Conservation (phyloP, 371 early-diverging fungal genomes). For the Haplosporangium sp. region DNA sequence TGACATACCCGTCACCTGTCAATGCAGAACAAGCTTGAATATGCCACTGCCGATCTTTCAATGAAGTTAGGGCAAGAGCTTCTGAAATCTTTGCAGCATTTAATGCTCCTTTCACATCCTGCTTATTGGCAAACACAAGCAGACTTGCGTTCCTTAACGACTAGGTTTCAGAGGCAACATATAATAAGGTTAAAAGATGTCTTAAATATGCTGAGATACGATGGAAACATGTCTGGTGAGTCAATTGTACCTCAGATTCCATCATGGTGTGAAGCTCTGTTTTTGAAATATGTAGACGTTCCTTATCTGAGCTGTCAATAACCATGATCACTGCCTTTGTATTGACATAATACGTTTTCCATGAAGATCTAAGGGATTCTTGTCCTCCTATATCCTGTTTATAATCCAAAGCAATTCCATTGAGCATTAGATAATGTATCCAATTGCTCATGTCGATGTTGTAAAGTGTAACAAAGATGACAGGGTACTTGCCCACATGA, state of each 20-base stretch:
- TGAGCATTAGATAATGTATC: neutral
- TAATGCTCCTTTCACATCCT: conserved; percentile 76
- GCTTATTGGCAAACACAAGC: conserved; percentile 81
- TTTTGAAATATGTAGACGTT: conserved; percentile 72
- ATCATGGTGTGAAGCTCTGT: conserved; percentile 80
- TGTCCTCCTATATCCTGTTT: conserved; percentile 81
- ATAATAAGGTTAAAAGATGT: neutral
- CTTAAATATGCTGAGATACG: neutral
- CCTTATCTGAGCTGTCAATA: conserved; percentile 78
- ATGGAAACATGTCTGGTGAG: neutral
- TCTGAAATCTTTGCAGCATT: conserved; percentile 78
- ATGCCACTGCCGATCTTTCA: conserved; percentile 82
- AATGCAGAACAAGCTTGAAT: conserved; percentile 84
- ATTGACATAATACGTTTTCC: conserved; percentile 80
- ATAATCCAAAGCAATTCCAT: neutral
- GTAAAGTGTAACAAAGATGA: neutral
- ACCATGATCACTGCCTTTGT: conserved; percentile 85
- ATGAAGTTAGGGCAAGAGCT: conserved; percentile 67
- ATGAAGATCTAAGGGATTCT: conserved; percentile 75
- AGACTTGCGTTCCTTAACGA: conserved; percentile 71
- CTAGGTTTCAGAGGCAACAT: conserved; percentile 44
- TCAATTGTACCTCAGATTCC: conserved; percentile 68
- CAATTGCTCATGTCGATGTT: neutral
- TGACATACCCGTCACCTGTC: conserved; percentile 76
- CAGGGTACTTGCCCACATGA: conserved; percentile 76